Base-by-base conservation (phyloP, 2,329 filamentous ascomycete genomes). In the Stylonectria norvegica region DNA sequence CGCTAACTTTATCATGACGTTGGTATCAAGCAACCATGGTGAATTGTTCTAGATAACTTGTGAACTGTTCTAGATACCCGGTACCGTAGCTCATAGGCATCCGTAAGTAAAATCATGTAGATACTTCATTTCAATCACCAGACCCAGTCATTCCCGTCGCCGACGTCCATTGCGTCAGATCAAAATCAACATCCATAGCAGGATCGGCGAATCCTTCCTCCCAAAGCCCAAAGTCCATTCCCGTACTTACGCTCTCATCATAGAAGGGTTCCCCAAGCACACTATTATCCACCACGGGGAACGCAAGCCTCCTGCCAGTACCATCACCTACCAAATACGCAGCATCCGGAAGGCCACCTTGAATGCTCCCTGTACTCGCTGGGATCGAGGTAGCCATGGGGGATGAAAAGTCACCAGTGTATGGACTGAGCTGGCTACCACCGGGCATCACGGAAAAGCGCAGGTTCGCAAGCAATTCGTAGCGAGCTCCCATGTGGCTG, bases 201-300 rank as follows among this genome's bases (percentile, higher is more conserved):
- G 63, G 56, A 40, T 66, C 61, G 4, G 63, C 63, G 41, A 66
- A 67, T 1, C 63, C 62, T 31, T 63, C 62, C 42, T 66, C 64
- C 65, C 65, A 67, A 0, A 65, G 50, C 18, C 55, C 52, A 43
- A 62, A 61, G 42, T 66, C 55, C 58, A 55, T 63, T 5, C 52
- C 47, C 11, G 54, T 49, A 25, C 45, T 52, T 7, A 50, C 49
- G 29, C 48, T 53, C 31, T 57, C 58, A 5, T 60, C 57, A 28
- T 57, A 57, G 27, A 61, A 56, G 0, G 55, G 52, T 42, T 60
- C 58, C 11, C 53, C 51, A n/a, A 63, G 38, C 5, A 43, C 45
- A 31, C 48, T 53, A 18, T 58, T 58, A 31, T 60, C 49, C 4
- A 61, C 56, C 7, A 59, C 52, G 2, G 58, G 57, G 19, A 61